A percentile compares a stretch with the other conserved stretches of the same genome.
Conservation (phyloP, 2,329 filamentous ascomycete genomes). For the Diplodia scrobiculata region DNA sequence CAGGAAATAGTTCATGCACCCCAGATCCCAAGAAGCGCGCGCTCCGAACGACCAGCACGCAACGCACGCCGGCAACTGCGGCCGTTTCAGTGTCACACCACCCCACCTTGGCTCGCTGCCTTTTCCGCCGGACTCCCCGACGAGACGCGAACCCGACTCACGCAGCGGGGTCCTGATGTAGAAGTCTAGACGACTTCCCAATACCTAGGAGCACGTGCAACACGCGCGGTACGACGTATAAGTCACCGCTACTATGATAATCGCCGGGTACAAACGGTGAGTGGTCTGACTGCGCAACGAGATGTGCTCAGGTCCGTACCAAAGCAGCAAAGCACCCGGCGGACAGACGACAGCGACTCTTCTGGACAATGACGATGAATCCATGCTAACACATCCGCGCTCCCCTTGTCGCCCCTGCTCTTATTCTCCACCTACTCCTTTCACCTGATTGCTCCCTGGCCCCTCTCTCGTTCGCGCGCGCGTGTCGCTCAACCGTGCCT, state of each 20-base stretch:
- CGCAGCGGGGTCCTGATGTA: neutral
- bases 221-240: neutral
- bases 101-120: conserved; percentile 9
- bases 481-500: neutral
- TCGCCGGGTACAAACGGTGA: neutral
- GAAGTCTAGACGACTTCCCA: neutral
- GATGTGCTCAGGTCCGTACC: neutral
- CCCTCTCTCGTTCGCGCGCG: neutral
- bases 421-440: conserved; percentile 3
- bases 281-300: neutral
- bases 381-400: neutral
- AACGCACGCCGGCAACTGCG: neutral
- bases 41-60: conserved; percentile 3
- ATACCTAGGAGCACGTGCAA: neutral
- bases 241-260: conserved; percentile 5
- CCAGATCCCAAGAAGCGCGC: conserved; percentile 14
- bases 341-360: neutral
- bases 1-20: conserved; percentile 26
- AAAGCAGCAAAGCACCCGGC: neutral
- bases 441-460: neutral
- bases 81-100: conserved; percentile 20
- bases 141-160: neutral
- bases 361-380: neutral
- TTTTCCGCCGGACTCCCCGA: conserved; percentile 3
- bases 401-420: neutral